A percentile compares a stretch with the other conserved stretches of the same genome.
These are phyloP conservation scores for Theileria parva DNA, from an alignment of 169 alveolate genomes.

Conservation along the genomic window DNA sequence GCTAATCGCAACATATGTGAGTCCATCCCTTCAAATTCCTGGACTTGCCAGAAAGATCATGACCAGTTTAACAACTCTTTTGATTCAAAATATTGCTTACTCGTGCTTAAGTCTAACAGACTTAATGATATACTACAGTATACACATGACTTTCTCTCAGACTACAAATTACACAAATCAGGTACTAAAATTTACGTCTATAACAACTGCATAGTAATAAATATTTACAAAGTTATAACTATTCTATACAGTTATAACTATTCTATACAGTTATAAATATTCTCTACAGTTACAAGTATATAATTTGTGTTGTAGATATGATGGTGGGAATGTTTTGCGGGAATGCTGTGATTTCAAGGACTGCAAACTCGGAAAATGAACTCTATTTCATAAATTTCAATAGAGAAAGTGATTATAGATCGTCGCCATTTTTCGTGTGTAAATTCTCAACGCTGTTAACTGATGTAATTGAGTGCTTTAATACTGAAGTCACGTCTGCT, in stretches of 20 bases:
- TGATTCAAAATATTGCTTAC: constrained; percentile 46
- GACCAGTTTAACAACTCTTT: constrained; percentile 2
- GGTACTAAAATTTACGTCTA: constrained; percentile 12
- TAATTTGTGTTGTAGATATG: neutral
- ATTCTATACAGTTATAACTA: neutral
- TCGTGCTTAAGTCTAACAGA: constrained; percentile 21
- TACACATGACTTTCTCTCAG: constrained; percentile 16
- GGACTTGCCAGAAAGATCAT: constrained; percentile 61
- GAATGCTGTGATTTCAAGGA: constrained; percentile 50
- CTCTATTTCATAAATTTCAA: constrained; percentile 45
- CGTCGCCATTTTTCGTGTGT: constrained; percentile 33
- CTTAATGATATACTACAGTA: constrained; percentile 21
- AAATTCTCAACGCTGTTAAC: constrained; percentile 16
- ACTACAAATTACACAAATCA: neutral
- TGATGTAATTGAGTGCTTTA: constrained; percentile 54
- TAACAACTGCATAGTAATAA: neutral
- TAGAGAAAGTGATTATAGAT: neutral
- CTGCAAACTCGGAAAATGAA: constrained; percentile 31
- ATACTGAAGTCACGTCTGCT: neutral
- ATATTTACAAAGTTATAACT: neutral
- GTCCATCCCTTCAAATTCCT: constrained; percentile 17
- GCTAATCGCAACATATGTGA: constrained; percentile 21
- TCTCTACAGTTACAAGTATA: too few species aligned
- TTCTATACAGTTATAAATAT: too few species aligned
- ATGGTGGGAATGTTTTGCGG: constrained; percentile 60